These are phyloP conservation scores for Backusella morwellensis DNA, from an alignment of 192 early-diverging fungal genomes.

Conservation along the genomic window DNA sequence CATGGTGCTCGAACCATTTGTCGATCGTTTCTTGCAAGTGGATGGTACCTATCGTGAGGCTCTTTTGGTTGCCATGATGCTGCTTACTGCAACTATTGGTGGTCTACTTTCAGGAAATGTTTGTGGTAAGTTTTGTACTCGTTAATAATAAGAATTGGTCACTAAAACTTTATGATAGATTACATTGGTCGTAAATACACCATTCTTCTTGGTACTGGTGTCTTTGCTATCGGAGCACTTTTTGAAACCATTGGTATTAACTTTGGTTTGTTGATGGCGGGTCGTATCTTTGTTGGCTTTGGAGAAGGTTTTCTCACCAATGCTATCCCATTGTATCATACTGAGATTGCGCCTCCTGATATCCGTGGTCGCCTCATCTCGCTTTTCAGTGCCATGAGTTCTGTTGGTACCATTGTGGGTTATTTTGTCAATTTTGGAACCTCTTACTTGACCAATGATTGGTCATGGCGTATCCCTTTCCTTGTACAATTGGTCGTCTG, in stretches of 20 bases:
- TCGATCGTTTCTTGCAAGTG: neutral
- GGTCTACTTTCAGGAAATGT: slow-evolving; percentile 24
- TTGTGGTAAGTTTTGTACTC: slow-evolving; percentile 21
- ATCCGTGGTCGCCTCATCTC: slow-evolving; percentile 85
- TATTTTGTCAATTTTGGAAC: slow-evolving; percentile 51
- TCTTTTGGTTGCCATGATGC: slow-evolving; percentile 33
- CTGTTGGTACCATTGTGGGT: slow-evolving; percentile 72
- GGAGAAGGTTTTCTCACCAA: slow-evolving; percentile 37
- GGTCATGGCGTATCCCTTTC: slow-evolving; percentile 79
- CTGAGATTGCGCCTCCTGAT: slow-evolving; percentile 70
- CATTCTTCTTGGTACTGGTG: slow-evolving; percentile 59
- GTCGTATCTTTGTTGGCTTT: slow-evolving; percentile 33
- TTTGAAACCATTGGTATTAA: slow-evolving; percentile 64
- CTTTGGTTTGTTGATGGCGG: slow-evolving; percentile 36
- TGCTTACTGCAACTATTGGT: slow-evolving; percentile 31
- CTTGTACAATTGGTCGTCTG: slow-evolving; percentile 79
- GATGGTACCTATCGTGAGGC: slow-evolving; percentile 17
- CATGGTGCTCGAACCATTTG: slow-evolving; percentile 19
- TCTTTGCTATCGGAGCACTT: slow-evolving; percentile 76
- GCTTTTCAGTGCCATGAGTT: slow-evolving; percentile 85
- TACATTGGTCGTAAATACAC: slow-evolving; percentile 62
- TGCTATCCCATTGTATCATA: slow-evolving; percentile 35
- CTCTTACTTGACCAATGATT: slow-evolving; percentile 35
- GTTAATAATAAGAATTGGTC: neutral
- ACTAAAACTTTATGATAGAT: slow-evolving; percentile 14